These are phyloP conservation scores for Ochromonas danica DNA, from an alignment of 108 stramenopile genomes.

Conservation along the genomic window DNA sequence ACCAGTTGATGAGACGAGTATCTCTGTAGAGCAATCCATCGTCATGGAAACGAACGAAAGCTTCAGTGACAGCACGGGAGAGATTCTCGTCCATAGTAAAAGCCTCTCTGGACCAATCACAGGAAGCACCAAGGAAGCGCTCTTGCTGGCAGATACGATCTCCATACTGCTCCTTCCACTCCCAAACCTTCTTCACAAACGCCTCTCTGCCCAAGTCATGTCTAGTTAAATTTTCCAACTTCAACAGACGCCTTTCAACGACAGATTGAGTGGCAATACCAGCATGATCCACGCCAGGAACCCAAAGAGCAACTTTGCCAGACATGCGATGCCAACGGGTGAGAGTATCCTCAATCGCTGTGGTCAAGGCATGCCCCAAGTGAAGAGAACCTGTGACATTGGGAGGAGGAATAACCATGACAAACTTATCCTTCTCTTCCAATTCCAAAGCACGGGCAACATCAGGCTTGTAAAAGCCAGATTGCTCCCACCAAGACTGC, in stretches of 20 bases:
- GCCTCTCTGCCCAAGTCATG: slow-evolving; percentile 95
- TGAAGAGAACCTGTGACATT: slow-evolving; percentile 97
- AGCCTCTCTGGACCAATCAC: slow-evolving; percentile 93
- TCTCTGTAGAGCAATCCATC: slow-evolving; percentile 88
- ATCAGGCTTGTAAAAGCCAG: slow-evolving; percentile 32
- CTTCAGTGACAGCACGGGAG: slow-evolving; percentile 82
- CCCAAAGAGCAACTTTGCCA: slow-evolving; percentile 93
- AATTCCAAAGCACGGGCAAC: slow-evolving; percentile 54
- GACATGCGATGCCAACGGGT: slow-evolving; percentile 97
- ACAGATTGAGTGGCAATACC: slow-evolving; percentile 99
- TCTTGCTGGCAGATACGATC: slow-evolving; percentile 82
- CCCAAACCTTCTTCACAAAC: slow-evolving; percentile 74
- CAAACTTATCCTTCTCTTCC: slow-evolving; percentile 79
- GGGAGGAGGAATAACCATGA: slow-evolving; percentile 99
- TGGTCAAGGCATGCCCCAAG: slow-evolving; percentile 96
- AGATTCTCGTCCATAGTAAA: slow-evolving; percentile 99
- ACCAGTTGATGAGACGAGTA: slow-evolving; percentile 94
- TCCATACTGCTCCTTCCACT: slow-evolving; percentile 96
- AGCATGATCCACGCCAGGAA: slow-evolving; percentile 98
- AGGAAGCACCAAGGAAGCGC: slow-evolving; percentile 76
- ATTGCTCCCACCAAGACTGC: slow-evolving; percentile 93
- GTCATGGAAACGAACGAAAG: slow-evolving; percentile 88
- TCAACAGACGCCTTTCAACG: slow-evolving; percentile 96
- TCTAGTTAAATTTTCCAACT: slow-evolving; percentile 73
- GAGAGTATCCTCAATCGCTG: slow-evolving; percentile 94